Conservation (phyloP, 371 early-diverging fungal species). For the Dinochytrium kinnereticum region DNA sequence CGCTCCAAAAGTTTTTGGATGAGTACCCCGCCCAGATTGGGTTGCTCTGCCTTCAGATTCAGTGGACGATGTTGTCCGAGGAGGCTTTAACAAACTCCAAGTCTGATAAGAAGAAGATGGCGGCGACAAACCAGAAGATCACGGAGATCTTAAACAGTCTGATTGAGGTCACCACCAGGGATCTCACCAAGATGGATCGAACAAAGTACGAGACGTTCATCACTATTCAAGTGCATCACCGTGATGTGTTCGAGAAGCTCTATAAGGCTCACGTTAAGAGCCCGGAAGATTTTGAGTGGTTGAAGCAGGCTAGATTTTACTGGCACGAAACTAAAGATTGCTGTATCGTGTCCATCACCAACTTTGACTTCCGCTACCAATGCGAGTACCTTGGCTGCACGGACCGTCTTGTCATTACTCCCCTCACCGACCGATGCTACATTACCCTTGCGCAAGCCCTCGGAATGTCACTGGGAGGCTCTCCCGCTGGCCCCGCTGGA, state of each 20-base stretch:
- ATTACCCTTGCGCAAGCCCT: constrained; percentile 68
- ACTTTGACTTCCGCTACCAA: constrained; percentile 68
- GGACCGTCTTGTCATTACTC: constrained; percentile 70
- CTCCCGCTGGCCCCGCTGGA: constrained; percentile 63
- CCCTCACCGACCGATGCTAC: constrained; percentile 65
- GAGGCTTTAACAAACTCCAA: constrained; percentile 60
- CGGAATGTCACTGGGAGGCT: constrained; percentile 72
- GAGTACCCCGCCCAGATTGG: constrained; percentile 71
- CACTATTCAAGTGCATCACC: constrained; percentile 70
- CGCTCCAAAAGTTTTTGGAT: constrained; percentile 63
- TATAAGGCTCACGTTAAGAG: constrained; percentile 61
- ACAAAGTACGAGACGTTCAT: constrained; percentile 69
- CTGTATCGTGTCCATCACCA: constrained; percentile 70
- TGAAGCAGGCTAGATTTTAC: constrained; percentile 68
- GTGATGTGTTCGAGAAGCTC: constrained; percentile 69
- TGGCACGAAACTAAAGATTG: constrained; percentile 70
- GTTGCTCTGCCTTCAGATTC: constrained; percentile 62
- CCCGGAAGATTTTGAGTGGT: constrained; percentile 68
- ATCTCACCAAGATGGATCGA: constrained; percentile 66
- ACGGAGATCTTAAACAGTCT: constrained; percentile 63
- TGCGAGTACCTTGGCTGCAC: constrained; percentile 70
- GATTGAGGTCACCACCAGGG: constrained; percentile 65
- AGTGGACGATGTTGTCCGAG: constrained; percentile 64
- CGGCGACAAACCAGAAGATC: constrained; percentile 55
- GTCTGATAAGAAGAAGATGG: constrained; percentile 67